Evolutionary conservation across 148 eudicot species (phyloP).

Genomic region (Beta vulgaris): DNA sequence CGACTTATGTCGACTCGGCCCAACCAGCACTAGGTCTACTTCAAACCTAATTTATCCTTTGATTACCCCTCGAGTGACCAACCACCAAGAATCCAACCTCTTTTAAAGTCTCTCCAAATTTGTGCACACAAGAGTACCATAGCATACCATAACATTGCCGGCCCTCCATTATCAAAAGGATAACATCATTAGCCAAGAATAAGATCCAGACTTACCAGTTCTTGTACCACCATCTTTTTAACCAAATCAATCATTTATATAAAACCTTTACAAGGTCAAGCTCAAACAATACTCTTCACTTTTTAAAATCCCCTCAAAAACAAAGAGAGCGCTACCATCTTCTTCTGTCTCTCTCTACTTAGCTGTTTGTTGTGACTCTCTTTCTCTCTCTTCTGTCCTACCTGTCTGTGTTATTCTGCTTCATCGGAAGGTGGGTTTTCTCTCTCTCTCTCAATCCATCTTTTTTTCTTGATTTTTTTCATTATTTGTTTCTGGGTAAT

Average conservation of each 20-base stretch:
- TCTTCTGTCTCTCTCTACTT: conserved; percentile 14
- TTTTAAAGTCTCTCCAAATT: not conserved
- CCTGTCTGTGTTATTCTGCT: conserved; percentile 13
- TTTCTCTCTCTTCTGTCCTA: conserved; percentile 8
- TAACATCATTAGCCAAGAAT: not conserved
- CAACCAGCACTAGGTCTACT: no score
- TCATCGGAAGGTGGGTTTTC: conserved; percentile 11
- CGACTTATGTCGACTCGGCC: no score
- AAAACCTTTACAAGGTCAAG: not conserved
- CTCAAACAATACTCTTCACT: conserved; percentile 1
- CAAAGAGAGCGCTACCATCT: not conserved
- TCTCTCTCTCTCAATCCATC: not conserved
- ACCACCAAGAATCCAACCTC: no score
- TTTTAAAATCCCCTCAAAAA: not conserved
- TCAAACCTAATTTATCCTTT: no score
- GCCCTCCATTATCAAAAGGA: not conserved
- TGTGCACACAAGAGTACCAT: not conserved
- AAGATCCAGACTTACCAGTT: no score
- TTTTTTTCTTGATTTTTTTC: not conserved
- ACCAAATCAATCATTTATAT: conserved; percentile 5
- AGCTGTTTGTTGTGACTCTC: conserved; percentile 11
- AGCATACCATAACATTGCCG: not conserved
- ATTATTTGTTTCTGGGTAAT: not conserved
- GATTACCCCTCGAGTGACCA: no score
- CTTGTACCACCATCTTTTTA: no score